A percentile compares a stretch with the other conserved stretches of the same genome.
Conservation (phyloP, 495 filamentous ascomycete species). For the Oidiodendron maius region DNA sequence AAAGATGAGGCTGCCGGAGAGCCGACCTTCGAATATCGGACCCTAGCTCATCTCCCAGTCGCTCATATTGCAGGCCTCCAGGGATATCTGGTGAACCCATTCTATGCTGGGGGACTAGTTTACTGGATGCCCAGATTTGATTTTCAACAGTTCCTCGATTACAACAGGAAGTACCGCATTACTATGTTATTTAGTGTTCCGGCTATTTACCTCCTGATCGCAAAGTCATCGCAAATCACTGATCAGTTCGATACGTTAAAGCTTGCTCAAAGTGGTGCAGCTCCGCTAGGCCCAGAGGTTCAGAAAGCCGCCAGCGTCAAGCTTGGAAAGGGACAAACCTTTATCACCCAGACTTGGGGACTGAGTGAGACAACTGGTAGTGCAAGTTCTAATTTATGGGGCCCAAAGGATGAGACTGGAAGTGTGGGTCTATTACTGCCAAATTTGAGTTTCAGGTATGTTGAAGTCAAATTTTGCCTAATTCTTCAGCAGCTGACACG, state of each 20-base stretch:
- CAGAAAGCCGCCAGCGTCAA: constrained; percentile 12
- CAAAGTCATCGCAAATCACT: constrained; percentile 40
- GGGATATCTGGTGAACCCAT: constrained; percentile 51
- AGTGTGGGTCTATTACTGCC: constrained; percentile 39
- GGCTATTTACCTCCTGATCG: constrained; percentile 43
- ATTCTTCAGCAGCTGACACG: too few species aligned
- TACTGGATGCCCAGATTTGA: constrained; percentile 82
- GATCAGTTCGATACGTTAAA: constrained; percentile 67
- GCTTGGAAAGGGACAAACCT: too few species aligned
- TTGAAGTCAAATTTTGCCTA: constrained; percentile 28
- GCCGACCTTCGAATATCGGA: constrained; percentile 27
- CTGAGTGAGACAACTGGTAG: constrained; percentile 33
- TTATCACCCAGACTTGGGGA: too few species aligned
- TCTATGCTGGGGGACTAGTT: constrained; percentile 60
- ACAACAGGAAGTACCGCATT: constrained; percentile 65
- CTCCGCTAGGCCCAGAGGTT: too few species aligned
- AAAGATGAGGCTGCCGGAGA: constrained; percentile 40
- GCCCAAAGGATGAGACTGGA: constrained; percentile 27
- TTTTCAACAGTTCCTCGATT: constrained; percentile 64
- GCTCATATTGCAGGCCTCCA: constrained; percentile 45
- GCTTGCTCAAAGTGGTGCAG: constrained; percentile 81
- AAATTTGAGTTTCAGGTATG: constrained; percentile 8
- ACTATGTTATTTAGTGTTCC: constrained; percentile 47
- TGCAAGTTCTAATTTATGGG: constrained; percentile 27
- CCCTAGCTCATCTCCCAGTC: constrained; percentile 45